Base-by-base conservation (phyloP, 495 filamentous ascomycete species). In the Pseudoneurospora amorphoporcata region DNA sequence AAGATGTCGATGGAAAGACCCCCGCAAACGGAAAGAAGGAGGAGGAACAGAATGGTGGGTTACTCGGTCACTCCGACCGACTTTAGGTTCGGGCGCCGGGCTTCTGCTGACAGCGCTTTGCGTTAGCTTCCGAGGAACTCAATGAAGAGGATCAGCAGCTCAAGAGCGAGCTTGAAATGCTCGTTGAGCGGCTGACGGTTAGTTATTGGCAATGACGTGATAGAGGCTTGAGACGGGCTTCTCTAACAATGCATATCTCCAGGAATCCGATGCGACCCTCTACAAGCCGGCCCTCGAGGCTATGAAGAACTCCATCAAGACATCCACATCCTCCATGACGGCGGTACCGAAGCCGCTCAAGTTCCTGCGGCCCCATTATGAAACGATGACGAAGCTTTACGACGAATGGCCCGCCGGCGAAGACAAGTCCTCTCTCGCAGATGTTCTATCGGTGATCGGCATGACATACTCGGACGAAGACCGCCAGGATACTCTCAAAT, bases 381-480 rank as follows among this genome's bases (percentile, higher is more conserved):
- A 93, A 83, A 88, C 91, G 41, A 86, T 99, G 79, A 91, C 90
- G 32, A 90, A 90, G 77, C 85, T 92, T 16, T 97, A 97, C 85
- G 94, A 97, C 58, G 84, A 90, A 76, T 99, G 95, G 95, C 86
- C 90, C 29, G 86, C 87, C 23, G 91, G 93, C 68, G 88, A 94
- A 37, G 87, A 95, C 81, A 97, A 96, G 89, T 88, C 90, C 76
- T 92, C 92, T 8, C 84, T 99, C 72, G 96, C 95, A 45, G 96
- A 99, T 84, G 94, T 95, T 77, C 85, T 99, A 17, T 98, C 95
- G 7, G 95, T 99, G 29, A 91, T 99, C 71, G 95, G 95, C 74
- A 99, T 99, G 95, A 99, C 96, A 45, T 97, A 94, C 81, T 95
- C 95, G 70, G 95, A 98, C 76, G 96, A 98, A 81, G 92, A 96